These are phyloP conservation scores for Flaveria ramosissima DNA, from an alignment of 129 eudicot species.

Conservation along the genomic window DNA sequence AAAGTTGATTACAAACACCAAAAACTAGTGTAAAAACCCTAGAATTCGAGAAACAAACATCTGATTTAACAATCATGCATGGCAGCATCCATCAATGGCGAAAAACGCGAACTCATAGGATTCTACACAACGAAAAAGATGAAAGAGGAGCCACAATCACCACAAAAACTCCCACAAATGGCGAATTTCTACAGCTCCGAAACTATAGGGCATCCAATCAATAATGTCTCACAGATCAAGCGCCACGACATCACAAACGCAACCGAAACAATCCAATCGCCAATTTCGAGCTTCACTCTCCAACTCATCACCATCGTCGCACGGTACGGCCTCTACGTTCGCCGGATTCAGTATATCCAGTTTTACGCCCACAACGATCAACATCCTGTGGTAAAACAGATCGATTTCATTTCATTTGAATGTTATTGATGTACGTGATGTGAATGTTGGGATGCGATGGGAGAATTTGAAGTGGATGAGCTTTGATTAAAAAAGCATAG, in stretches of 20 bases:
- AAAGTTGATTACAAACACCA: too few relatives aligned
- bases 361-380: background rate
- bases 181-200: constrained; percentile 43
- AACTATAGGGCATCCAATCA: constrained; percentile 26
- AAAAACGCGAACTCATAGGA: constrained; percentile 25
- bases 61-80: too few relatives aligned
- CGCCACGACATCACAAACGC: background rate
- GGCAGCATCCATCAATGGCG: too few relatives aligned
- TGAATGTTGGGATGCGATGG: background rate
- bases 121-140: background rate
- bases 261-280: constrained; percentile 22
- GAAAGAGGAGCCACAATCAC: constrained; percentile 42
- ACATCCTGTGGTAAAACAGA: too few relatives aligned
- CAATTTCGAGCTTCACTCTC: constrained; percentile 24
- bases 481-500: background rate
- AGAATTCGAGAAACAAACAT: too few relatives aligned
- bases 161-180: background rate
- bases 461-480: constrained; percentile 20
- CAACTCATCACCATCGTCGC: constrained; percentile 27
- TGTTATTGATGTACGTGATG: background rate
- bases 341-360: background rate
- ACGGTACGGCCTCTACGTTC: constrained; percentile 16
- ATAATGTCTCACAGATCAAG: constrained; percentile 29
- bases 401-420: constrained; percentile 13
- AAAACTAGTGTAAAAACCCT: too few relatives aligned